Base-by-base conservation (phyloP, 768 basidiomycete genomes). In the Hygrocybe coccinea region DNA sequence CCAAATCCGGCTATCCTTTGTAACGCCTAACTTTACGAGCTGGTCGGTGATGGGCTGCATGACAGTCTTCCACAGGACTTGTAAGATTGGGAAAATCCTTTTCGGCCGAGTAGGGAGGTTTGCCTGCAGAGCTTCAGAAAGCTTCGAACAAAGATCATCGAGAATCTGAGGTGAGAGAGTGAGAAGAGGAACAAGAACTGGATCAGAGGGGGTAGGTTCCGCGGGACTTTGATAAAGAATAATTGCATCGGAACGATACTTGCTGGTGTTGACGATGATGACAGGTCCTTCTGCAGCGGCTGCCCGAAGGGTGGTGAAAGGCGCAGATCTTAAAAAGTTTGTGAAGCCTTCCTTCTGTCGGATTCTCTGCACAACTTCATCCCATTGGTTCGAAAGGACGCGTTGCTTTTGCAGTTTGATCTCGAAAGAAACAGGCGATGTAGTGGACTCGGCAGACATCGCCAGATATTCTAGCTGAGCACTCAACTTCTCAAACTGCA, bases 331-430 rank as follows among this genome's bases (percentile, higher is more conserved):
- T 54, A 46, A 29, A 47, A 54, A 54, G 19, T 54, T 47, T 29
- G 65, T 61, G 48, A 65, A 64, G 0, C 52, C 59, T 7, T 46
- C 55, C 38, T 60, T 36, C 6, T 41, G 39, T 34, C 60, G 59
- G 10, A 62, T 61, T 29, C 52, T 52, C 15, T 58, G 36, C 15
- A 65, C 22, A 5, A 65, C 49, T 10, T 54, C 21, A 5, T 65
- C 60, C 52, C 64, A 55, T 47, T 64, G 59, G 11, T 59, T 44
- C 1, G 60, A 59, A 29, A 67, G 47, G 37, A 56, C 55, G 15
- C 57, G 58, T 25, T 64, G 58, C 14, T 35, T 36, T 17, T 46
- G 38, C 1, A 53, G 17, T 53, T 53, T 38, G 5, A 17, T 33
- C 10, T 53, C 52, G 38, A 49, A 12, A 37, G 33, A 37, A 22